Evolutionary conservation across 208 protist species (phyloP), one percentile per base, ranked within the genome.

Genomic region (Kentomonas sorsogonicus): DNA sequence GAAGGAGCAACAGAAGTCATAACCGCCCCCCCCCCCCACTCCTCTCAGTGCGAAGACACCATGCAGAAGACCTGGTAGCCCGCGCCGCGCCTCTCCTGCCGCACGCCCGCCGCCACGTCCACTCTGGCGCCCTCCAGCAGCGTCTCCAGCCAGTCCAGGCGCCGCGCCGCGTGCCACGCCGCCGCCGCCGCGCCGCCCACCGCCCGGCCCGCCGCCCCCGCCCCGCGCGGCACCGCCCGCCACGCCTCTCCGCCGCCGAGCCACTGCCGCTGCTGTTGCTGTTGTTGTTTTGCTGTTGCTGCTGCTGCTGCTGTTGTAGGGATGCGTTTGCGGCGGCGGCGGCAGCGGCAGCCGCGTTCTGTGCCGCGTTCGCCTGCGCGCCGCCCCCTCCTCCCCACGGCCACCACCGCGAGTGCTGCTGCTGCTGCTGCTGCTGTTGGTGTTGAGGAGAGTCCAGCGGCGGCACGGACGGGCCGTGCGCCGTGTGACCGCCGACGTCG

Each of bases 101-200:
- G 5, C 33, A 85, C 39, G 25, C 83, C 83, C 29, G 76, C 43
- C 15, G 77, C 79, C 22, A 91, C 57, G 40, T 87, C 79, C 58
- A 87, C 61, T 34, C 69, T 63, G 22, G 77, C 70, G 25, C 60
- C 63, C 11, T 63, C 43, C 18, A 83, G 52, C 46, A 68, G 22
- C 33, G 51, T 27, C 31, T 75, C 63, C 15, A 79, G 40, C 65
- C 69, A 79, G 29, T 60, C 61, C 23, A 72, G 29, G 22, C 66
- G 61, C n/a, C 39, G 23, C 10, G 60, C 30, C 0, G 30, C 36
- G 20, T 55, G 51, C 44, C 57, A 67, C 18, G 56, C 38, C 13
- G 44, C 25, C 51, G 22, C 43, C 3, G 53, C 61, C 7, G 40
- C 53, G 18, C 36, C 20, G 5, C 20, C 18, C 9, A 23, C n/a